These are phyloP conservation scores for Gossypium armourianum DNA, from an alignment of 441 rosid species.

Conservation along the genomic window DNA sequence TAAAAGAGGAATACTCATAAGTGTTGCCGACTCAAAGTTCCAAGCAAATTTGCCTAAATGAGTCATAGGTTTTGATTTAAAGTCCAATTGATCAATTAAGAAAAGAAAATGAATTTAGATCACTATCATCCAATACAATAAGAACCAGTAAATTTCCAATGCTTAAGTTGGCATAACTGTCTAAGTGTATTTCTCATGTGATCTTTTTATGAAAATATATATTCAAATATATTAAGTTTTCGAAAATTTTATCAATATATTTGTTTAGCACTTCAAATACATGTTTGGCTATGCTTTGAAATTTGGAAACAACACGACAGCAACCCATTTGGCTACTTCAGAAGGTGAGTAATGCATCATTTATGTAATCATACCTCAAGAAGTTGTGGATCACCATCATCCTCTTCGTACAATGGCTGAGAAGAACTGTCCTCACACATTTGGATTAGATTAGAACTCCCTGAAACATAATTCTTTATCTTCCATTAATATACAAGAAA, in stretches of 20 bases:
- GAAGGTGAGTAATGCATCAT: neutral
- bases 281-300: neutral
- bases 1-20: neutral
- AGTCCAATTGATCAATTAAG: neutral
- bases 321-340: neutral
- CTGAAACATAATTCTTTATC: slow-evolving; percentile 26
- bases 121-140: neutral
- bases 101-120: neutral
- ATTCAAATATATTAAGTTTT: neutral
- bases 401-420: slow-evolving; percentile 16
- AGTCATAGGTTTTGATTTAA: neutral
- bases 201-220: neutral
- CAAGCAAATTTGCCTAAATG: neutral
- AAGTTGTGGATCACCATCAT: slow-evolving; percentile 30
- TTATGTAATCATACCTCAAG: slow-evolving; percentile 5
- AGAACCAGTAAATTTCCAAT: neutral
- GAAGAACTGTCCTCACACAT: slow-evolving; percentile 22
- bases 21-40: slow-evolving; percentile 4
- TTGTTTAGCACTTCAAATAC: neutral
- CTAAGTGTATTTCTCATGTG: neutral
- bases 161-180: neutral
- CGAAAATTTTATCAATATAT: neutral
- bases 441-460: slow-evolving; percentile 21
- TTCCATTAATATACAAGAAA: slow-evolving; percentile 17
- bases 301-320: neutral